Evolutionary conservation across 2,329 filamentous ascomycete genomes (phyloP), one percentile per base, ranked within the genome.

Genomic region (Lachnellula suecica): DNA sequence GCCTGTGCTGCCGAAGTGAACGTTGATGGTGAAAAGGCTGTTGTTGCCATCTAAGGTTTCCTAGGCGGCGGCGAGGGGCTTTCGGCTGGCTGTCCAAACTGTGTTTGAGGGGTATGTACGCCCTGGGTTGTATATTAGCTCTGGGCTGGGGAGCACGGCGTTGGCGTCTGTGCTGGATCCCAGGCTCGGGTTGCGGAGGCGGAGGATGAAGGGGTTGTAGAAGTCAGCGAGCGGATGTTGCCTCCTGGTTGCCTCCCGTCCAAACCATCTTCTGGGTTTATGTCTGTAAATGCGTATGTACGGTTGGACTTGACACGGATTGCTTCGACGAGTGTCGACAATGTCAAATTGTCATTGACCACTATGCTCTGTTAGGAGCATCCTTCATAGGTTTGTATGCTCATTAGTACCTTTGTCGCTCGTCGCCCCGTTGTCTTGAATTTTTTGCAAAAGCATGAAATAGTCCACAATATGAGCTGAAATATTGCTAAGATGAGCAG

Each of bases 161-260:
- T 81, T 85, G 13, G 76, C 78, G 27, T 83, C 76, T 2, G 72
- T 74, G 38, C 76, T 69, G 37, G 71, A 72, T 42, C 85, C 85
- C 0, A 75, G 76, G 65, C 79, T 83, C 46, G 78, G 74, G 54
- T 83, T 78, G 62, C 76, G 76, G n/a, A 89, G 79, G 44, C 76
- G 74, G 41, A 90, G 65, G 3, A 81, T 67, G 17, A 77, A 73
- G 0, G 84, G 74, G 35, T 84, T 81, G 77, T 88, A 90, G 10
- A 90, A 74, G 70, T 88, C 90, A 0, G 84, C 85, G 43, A 75
- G 41, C 86, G 85, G 68, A 90, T 89, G 72, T 90, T 89, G 34
- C 85, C 85, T 13, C 87, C 86, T 1, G 84, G 82, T 55, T 81
- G 71, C 29, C 87, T 87, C 52, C 87, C 87, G 58, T 89, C 84